Base-by-base conservation (phyloP, 495 filamentous ascomycete genomes). In the Hypoxylon crocopeplum region DNA sequence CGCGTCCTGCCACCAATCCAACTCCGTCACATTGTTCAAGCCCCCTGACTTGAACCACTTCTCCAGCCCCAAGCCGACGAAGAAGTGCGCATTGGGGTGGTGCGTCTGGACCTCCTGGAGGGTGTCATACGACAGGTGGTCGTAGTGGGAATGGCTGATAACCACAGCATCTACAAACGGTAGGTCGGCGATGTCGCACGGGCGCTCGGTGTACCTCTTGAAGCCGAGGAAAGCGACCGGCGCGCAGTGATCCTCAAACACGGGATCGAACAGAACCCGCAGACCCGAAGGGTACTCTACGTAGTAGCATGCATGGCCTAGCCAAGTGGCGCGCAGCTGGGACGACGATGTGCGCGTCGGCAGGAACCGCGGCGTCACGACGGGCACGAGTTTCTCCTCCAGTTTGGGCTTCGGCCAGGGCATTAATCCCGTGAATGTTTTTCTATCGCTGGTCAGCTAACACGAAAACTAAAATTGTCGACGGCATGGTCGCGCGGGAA, bases 1-100 rank as follows among this genome's bases (percentile, higher is more conserved):
- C 7, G 84, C 82, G 53, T 90, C 85, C 59, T 96, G 88, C 93
- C 94, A 97, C 94, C 94, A 98, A 67, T 98, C 94, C 68, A 97
- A 69, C 74, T 97, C 93, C 1, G 89, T 93, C 33, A 94, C 86
- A 29, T 88, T 88, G 0, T 78, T 25, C 37, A 97, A 81, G 1
- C 89, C 90, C 22, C 77, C 80, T 2, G 72, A 53, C 38, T 74
- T 73, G 71, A 98, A 97, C 94, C 94, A 98, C 42, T 84, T 71
- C 74, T 90, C 90, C 48, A 94, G 86, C n/a, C 93, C 92, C 0
- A 98, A 69, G 0, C 91, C 91, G 15, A 89, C 93, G 55, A 97
- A 94, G 74, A 93, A 97, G 53, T 93, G 90, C 32, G 84, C 92
- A 13, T 88, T 83, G 0, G 93, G 93, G 57, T 94, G 84, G 47